A percentile compares a stretch with the other conserved stretches of the same genome.
phyloP scores from a whole-genome alignment of 2,329 filamentous ascomycete species.

The Decorospora gaudefroyi region DNA sequence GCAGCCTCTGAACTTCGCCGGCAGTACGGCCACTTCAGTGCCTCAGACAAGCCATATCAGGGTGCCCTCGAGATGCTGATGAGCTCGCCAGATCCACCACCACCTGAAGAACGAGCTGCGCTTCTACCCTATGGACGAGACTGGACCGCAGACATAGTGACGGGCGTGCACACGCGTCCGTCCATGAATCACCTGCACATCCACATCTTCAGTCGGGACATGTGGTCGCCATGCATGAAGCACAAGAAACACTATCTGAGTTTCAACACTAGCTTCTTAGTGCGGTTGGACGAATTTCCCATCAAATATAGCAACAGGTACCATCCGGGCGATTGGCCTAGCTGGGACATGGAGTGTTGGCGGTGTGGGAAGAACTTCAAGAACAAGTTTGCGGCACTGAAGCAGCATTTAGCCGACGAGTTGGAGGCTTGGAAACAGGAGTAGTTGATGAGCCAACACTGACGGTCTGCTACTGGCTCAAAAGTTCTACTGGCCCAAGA shows the following conservation, averaged over 20 bases:
- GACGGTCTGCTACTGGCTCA: no score
- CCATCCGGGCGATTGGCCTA: constrained; percentile 64
- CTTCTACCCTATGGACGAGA: constrained; percentile 69
- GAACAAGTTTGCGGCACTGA: constrained; percentile 73
- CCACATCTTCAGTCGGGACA: constrained; percentile 82
- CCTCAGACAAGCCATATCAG: constrained; percentile 65
- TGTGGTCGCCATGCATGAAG: constrained; percentile 71
- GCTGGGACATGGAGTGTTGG: constrained; percentile 77
- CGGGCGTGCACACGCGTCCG: constrained; percentile 83
- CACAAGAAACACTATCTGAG: constrained; percentile 90
- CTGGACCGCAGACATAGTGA: constrained; percentile 73
- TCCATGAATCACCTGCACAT: constrained; percentile 93
- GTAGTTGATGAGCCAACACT: no score
- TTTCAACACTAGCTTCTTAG: constrained; percentile 83
- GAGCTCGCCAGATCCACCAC: constrained; percentile 47
- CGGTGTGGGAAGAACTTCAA: constrained; percentile 75
- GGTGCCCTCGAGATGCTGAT: constrained; percentile 58
- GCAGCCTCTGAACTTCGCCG: constrained; percentile 77
- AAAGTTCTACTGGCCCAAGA: no score
- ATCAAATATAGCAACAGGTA: constrained; percentile 67
- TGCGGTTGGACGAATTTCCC: constrained; percentile 79
- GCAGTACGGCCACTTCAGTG: constrained; percentile 66
- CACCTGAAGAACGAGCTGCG: constrained; percentile 51
- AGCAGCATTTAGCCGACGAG: constrained; percentile 74
- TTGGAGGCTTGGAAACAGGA: constrained; percentile 71